A percentile compares a stretch with the other conserved stretches of the same genome.
These are phyloP conservation scores for Termitomyces sp. DNA, from an alignment of 768 basidiomycete genomes.

Conservation along the genomic window DNA sequence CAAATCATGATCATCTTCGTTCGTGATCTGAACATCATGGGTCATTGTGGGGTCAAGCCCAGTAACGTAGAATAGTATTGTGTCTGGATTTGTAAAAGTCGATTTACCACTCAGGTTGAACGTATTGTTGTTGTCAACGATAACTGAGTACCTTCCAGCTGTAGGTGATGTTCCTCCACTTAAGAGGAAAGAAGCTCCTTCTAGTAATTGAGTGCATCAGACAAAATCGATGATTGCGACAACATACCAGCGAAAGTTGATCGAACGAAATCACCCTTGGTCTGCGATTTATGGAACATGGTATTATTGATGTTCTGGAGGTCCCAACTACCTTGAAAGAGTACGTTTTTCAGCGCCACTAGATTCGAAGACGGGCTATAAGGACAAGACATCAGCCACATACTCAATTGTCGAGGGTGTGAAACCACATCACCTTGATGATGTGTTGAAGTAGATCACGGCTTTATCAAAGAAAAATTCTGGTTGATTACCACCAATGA, in stretches of 20 bases:
- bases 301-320: constrained; percentile 19
- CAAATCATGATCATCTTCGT: constrained; percentile 48
- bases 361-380: constrained; percentile 4
- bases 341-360: constrained; percentile 33
- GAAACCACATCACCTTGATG: background rate
- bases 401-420: too few relatives aligned
- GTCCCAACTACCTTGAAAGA: constrained; percentile 54
- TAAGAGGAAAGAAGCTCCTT: constrained; percentile 59
- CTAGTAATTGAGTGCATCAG: background rate
- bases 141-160: constrained; percentile 55
- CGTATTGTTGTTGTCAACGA: constrained; percentile 32
- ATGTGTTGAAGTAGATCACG: background rate
- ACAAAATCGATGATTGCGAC: background rate
- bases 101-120: constrained; percentile 44
- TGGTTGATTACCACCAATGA: constrained; percentile 21
- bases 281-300: constrained; percentile 22
- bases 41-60: constrained; percentile 43
- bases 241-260: constrained; percentile 44
- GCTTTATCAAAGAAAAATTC: constrained; percentile 34
- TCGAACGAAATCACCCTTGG: constrained; percentile 38
- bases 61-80: constrained; percentile 59
- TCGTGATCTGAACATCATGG: constrained; percentile 52
- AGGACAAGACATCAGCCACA: background rate
- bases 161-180: constrained; percentile 53
- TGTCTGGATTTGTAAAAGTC: constrained; percentile 42